phyloP scores from a whole-genome alignment of 2,329 filamentous ascomycete genomes.

The Whalleya microplaca region DNA sequence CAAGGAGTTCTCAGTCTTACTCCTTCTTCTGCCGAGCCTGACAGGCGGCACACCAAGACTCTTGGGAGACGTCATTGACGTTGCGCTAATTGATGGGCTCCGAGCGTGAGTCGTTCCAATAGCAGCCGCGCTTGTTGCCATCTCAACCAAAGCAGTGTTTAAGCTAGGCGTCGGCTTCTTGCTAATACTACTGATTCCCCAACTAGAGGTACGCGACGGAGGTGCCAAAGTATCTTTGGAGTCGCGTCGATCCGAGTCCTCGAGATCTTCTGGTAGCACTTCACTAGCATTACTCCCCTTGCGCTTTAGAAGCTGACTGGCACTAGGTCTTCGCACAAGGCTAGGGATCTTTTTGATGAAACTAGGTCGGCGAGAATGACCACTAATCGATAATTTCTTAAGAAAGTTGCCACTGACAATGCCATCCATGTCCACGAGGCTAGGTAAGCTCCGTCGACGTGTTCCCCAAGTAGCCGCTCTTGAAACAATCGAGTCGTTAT shows the following conservation, averaged over 20 bases:
- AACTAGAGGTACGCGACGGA: conserved; percentile 55
- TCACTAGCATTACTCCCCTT: conserved; percentile 48
- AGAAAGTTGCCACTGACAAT: conserved; percentile 64
- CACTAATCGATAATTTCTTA: conserved; percentile 62
- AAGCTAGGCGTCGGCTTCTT: conserved; percentile 59
- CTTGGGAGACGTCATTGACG: conserved; percentile 58
- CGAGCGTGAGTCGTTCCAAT: conserved; percentile 61
- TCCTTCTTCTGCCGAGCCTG: conserved; percentile 57
- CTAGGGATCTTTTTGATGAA: conserved; percentile 56
- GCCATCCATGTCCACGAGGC: conserved; percentile 60
- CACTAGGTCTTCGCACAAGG: conserved; percentile 55
- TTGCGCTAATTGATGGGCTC: conserved; percentile 63
- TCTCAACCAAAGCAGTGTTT: conserved; percentile 60
- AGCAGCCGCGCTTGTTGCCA: conserved; percentile 58
- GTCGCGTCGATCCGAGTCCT: conserved; percentile 39
- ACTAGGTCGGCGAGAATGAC: conserved; percentile 53
- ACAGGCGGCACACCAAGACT: conserved; percentile 48
- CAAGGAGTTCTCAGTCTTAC: conserved; percentile 53
- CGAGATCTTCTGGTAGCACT: conserved; percentile 28
- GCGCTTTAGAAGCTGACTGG: conserved; percentile 50
- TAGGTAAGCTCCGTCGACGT: conserved; percentile 66
- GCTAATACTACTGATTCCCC: conserved; percentile 46
- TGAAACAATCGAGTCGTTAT: conserved; percentile 63
- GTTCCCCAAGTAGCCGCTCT: conserved; percentile 73
- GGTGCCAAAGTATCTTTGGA: conserved; percentile 56